Percentiles rank a stretch among this genome's conserved stretches.
Evolutionary conservation across 805 yeast species (phyloP).

Genomic region (Saccharomycopsis olivae): DNA sequence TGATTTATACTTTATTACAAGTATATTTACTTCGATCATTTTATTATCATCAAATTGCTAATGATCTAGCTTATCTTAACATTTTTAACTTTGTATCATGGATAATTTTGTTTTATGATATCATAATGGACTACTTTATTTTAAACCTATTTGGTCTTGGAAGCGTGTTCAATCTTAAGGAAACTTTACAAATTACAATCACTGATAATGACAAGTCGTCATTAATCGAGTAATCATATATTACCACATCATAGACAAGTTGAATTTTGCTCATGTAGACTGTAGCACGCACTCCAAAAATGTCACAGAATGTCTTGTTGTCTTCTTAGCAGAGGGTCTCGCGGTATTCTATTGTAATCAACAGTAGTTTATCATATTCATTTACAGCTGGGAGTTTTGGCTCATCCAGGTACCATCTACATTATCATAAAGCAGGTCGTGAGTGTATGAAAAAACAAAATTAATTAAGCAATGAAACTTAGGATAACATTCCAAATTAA

Average conservation of each 20-base stretch:
- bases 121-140: slow-evolving; percentile 8
- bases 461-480: slow-evolving; percentile 24
- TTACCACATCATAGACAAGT: too few relatives aligned
- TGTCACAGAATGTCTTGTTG: too few relatives aligned
- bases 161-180: not conserved
- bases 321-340: too few relatives aligned
- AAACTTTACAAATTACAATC: not conserved
- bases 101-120: slow-evolving; percentile 12
- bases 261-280: too few relatives aligned
- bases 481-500: slow-evolving; percentile 47
- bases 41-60: slow-evolving; percentile 17
- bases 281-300: too few relatives aligned
- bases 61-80: slow-evolving; percentile 16
- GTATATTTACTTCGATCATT: slow-evolving; percentile 9
- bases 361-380: too few relatives aligned
- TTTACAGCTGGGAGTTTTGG: too few relatives aligned
- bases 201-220: not conserved
- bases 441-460: too few relatives aligned
- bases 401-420: too few relatives aligned
- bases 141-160: slow-evolving; percentile 10
- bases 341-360: too few relatives aligned
- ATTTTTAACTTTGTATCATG: slow-evolving; percentile 12
- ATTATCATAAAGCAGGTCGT: too few relatives aligned
- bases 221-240: not conserved
- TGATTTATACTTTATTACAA: slow-evolving; percentile 4